Evolutionary conservation across 257 asterid genomes (phyloP).

Genomic region (Jacaranda copaia): DNA sequence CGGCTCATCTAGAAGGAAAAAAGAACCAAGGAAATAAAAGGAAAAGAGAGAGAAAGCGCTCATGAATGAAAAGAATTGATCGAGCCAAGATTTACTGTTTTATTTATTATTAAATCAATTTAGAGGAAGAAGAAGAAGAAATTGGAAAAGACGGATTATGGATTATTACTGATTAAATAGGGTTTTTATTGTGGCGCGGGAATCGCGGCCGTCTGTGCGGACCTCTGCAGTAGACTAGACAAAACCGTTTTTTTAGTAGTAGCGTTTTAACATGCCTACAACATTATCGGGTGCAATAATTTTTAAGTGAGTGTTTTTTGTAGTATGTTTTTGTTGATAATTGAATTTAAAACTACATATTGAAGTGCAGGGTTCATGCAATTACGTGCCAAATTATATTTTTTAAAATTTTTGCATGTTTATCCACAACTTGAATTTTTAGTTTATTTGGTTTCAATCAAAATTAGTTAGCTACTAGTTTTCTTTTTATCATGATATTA

Average conservation of each 20-base stretch:
- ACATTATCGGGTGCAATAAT: no score
- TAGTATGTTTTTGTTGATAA: no score
- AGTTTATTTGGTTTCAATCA: no score
- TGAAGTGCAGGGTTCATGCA: no score
- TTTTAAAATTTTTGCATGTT: no score
- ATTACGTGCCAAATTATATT: no score
- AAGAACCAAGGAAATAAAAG: background rate
- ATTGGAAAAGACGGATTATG: background rate
- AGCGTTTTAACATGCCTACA: background rate
- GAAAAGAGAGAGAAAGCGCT: background rate
- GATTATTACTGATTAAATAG: background rate
- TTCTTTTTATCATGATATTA: no score
- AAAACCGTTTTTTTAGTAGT: background rate
- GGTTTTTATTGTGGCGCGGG: background rate
- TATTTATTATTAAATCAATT: background rate
- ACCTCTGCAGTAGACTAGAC: background rate
- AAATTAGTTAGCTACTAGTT: no score
- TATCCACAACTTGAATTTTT: no score
- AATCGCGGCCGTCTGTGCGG: background rate
- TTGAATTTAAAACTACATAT: no score
- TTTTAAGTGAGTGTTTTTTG: no score
- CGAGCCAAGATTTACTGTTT: background rate
- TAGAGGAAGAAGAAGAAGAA: background rate
- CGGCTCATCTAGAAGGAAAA: slow-evolving; percentile 47
- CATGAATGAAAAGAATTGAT: background rate